A percentile compares a stretch with the other conserved stretches of the same genome.
Conservation (phyloP, 2,329 filamentous ascomycete genomes). For the Lomentospora prolificans region DNA sequence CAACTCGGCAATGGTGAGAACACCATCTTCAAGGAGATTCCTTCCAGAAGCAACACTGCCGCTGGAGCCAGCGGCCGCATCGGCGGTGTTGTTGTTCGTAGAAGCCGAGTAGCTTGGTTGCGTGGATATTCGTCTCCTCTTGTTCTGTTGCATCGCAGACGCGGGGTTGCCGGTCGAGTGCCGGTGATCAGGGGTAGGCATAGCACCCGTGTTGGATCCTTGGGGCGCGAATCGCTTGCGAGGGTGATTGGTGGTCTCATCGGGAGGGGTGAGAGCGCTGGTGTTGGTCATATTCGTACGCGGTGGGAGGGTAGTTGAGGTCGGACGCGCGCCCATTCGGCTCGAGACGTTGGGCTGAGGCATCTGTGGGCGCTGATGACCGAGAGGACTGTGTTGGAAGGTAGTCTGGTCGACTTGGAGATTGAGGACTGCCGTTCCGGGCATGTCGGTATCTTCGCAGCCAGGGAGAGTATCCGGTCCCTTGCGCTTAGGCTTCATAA, state of each 20-base stretch:
- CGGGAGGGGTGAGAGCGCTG: conserved; percentile 44
- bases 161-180: background rate
- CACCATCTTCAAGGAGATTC: conserved; percentile 19
- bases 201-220: conserved; percentile 22
- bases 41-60: background rate
- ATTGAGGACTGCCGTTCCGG: conserved; percentile 36
- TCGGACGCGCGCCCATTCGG: conserved; percentile 14
- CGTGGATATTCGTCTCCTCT: conserved; percentile 3
- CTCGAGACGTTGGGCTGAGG: background rate
- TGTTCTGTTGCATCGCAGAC: conserved; percentile 3
- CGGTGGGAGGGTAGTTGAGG: conserved; percentile 27
- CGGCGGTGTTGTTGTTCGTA: conserved; percentile 13
- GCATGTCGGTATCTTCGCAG: conserved; percentile 35
- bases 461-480: conserved; percentile 34
- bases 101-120: conserved; percentile 20
- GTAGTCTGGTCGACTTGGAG: conserved; percentile 27
- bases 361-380: background rate
- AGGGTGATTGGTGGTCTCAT: conserved; percentile 34
- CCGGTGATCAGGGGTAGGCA: conserved; percentile 16
- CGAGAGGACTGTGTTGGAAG: conserved; percentile 9
- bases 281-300: conserved; percentile 28
- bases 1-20: conserved; percentile 27
- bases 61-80: conserved; percentile 7
- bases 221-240: conserved; percentile 27
- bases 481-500: conserved; percentile 44